A percentile compares a stretch with the other conserved stretches of the same genome.
Conservation (phyloP, 176 grass and related monocot species). For the Triticum timopheevii region DNA sequence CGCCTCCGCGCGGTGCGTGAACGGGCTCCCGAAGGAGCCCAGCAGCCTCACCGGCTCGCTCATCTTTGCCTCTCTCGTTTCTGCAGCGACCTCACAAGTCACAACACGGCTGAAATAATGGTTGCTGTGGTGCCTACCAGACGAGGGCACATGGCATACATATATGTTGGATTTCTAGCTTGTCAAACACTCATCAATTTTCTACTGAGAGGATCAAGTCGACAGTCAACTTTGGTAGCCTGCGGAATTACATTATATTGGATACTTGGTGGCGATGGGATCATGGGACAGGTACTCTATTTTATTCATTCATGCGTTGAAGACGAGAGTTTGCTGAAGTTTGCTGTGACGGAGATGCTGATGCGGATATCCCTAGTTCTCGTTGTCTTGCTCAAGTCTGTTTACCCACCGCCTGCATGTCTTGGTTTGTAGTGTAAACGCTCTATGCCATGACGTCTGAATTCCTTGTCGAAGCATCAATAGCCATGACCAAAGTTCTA, state of each 20-base stretch:
- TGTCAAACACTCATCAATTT: background rate
- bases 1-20: slow-evolving; percentile 21
- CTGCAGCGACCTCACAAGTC: background rate
- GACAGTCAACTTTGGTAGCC: background rate
- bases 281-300: background rate
- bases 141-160: background rate
- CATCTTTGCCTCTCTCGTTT: background rate
- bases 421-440: too few species aligned
- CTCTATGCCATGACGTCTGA: too few species aligned
- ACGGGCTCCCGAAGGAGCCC: slow-evolving; percentile 36
- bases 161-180: background rate
- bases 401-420: too few species aligned
- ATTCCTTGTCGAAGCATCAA: too few species aligned
- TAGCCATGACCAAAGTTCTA: too few species aligned
- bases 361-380: background rate
- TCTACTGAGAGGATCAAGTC: background rate
- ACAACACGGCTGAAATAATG: background rate
- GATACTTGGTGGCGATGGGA: background rate
- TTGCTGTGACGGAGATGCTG: background rate
- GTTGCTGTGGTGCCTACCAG: background rate
- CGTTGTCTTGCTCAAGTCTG: too few species aligned
- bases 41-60: slow-evolving; percentile 16
- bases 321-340: background rate
- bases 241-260: background rate
- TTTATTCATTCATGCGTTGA: background rate